Evolutionary conservation across 2,329 filamentous ascomycete species (phyloP).

Genomic region (Neofusicoccum sp.): DNA sequence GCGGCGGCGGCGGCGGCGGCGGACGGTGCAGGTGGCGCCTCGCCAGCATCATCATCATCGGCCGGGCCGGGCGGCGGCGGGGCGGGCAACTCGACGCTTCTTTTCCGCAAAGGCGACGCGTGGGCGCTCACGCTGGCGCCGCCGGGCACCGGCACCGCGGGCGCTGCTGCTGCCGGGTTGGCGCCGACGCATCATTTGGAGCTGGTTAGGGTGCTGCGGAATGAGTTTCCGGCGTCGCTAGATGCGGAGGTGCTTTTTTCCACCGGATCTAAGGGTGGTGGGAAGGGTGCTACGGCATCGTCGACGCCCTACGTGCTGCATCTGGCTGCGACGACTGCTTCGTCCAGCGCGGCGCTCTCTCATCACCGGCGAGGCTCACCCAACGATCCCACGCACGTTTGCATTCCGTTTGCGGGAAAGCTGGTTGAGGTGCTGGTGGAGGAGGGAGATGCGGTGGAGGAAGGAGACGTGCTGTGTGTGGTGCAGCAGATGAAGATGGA

Average conservation of each 20-base stretch:
- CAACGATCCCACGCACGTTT: slow-evolving; percentile 54
- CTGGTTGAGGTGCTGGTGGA: slow-evolving; percentile 62
- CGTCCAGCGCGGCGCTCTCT: slow-evolving; percentile 42
- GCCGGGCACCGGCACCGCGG: slow-evolving; percentile 2
- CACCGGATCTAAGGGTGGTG: neutral
- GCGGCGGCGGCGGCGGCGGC: slow-evolving; percentile 7
- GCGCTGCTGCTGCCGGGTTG: slow-evolving; percentile 17
- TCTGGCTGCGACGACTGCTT: slow-evolving; percentile 47
- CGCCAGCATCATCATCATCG: neutral
- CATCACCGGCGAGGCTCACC: slow-evolving; percentile 54
- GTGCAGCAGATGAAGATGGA: slow-evolving; percentile 73
- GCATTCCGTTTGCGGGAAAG: slow-evolving; percentile 61
- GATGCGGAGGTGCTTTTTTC: slow-evolving; percentile 57
- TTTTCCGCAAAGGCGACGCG: slow-evolving; percentile 62
- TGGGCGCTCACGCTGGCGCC: slow-evolving; percentile 57
- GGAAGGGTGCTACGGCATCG: slow-evolving; percentile 28
- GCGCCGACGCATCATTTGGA: slow-evolving; percentile 53
- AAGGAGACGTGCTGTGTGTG: slow-evolving; percentile 60
- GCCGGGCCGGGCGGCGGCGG: neutral
- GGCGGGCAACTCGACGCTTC: slow-evolving; percentile 34
- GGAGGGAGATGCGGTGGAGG: slow-evolving; percentile 55
- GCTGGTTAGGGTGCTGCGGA: slow-evolving; percentile 57
- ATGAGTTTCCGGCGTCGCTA: slow-evolving; percentile 62
- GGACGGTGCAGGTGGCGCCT: slow-evolving; percentile 1
- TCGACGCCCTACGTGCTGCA: slow-evolving; percentile 49